A percentile compares a stretch with the other conserved stretches of the same genome.
phyloP scores from a whole-genome alignment of 1,284 basidiomycete species.

The Cryptococcus sp. region DNA sequence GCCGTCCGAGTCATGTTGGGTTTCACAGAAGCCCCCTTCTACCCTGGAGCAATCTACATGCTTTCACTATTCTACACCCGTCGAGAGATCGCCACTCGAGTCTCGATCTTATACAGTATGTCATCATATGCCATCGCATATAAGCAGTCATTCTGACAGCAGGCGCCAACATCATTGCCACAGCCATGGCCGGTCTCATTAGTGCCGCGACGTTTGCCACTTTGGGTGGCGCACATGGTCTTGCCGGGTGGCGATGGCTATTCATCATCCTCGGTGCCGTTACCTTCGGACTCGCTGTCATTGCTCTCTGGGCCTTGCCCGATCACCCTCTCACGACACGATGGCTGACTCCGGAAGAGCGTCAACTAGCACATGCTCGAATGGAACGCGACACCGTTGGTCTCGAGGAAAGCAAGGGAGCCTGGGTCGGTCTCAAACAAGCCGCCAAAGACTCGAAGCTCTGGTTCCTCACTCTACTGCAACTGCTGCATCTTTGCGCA shows the following conservation, averaged over 20 bases:
- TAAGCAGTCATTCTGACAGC: too few species aligned
- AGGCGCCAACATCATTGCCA: constrained; percentile 8
- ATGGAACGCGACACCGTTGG: constrained; percentile 23
- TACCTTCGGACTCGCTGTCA: constrained; percentile 16
- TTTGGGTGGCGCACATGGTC: constrained; percentile 10
- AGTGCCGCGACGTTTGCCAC: constrained; percentile 19
- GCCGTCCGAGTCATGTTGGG: constrained; percentile 18
- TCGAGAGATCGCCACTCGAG: constrained; percentile 1
- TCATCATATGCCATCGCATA: too few species aligned
- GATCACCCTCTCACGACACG: constrained; percentile 31
- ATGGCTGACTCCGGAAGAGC: constrained; percentile 33
- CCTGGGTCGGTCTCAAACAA: constrained; percentile 29
- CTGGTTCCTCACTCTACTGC: constrained; percentile 30
- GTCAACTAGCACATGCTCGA: constrained; percentile 22
- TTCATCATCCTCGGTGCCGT: constrained; percentile 18
- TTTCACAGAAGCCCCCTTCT: constrained; percentile 22
- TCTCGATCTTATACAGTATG: constrained; percentile 10
- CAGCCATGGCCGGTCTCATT: constrained; percentile 20
- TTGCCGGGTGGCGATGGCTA: constrained; percentile 18
- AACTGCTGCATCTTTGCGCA: constrained; percentile 25
- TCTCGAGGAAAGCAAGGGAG: constrained; percentile 21
- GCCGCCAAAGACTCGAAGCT: constrained; percentile 27
- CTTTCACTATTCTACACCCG: constrained; percentile 41
- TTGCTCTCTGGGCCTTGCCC: constrained; percentile 24
- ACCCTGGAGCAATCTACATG: constrained; percentile 14